Evolutionary conservation across 306 rosid genomes (phyloP).

Genomic region (Citrullus mucosospermus): DNA sequence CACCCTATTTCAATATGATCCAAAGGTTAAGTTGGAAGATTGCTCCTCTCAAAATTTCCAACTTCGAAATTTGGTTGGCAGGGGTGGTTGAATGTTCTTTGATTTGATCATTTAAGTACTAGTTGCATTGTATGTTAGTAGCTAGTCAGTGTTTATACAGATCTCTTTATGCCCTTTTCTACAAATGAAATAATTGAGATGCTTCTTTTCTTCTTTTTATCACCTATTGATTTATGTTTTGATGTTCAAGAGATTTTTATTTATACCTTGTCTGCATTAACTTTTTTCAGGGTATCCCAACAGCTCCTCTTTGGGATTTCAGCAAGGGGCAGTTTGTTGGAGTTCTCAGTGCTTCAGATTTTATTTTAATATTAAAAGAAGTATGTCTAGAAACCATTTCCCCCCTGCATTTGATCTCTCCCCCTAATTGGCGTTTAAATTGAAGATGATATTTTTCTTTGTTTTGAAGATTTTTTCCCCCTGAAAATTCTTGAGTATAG

Average conservation of each 20-base stretch:
- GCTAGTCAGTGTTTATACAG: neutral
- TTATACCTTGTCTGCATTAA: conserved; percentile 15
- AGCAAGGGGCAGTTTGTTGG: conserved; percentile 86
- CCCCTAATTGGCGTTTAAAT: neutral
- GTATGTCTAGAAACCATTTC: conserved; percentile 34
- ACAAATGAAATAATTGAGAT: neutral
- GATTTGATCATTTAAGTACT: neutral
- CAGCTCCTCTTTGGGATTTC: conserved; percentile 97
- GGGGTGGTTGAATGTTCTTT: neutral
- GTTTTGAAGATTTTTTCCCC: neutral
- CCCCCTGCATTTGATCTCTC: conserved; percentile 7
- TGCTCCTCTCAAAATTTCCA: neutral
- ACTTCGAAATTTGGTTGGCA: neutral
- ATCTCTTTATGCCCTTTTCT: neutral
- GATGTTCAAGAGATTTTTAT: conserved; percentile 14
- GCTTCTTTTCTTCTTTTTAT: neutral
- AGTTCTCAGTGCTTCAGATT: conserved; percentile 81
- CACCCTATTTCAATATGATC: neutral
- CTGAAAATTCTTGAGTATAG: neutral
- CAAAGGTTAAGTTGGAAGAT: neutral
- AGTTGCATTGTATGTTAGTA: neutral
- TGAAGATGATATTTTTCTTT: neutral
- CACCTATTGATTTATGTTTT: neutral
- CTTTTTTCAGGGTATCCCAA: conserved; percentile 66
- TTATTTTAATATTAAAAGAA: conserved; percentile 92